Evolutionary conservation across 495 filamentous ascomycete genomes (phyloP), one percentile per base, ranked within the genome.

Genomic region (Talaromyces borbonicus): DNA sequence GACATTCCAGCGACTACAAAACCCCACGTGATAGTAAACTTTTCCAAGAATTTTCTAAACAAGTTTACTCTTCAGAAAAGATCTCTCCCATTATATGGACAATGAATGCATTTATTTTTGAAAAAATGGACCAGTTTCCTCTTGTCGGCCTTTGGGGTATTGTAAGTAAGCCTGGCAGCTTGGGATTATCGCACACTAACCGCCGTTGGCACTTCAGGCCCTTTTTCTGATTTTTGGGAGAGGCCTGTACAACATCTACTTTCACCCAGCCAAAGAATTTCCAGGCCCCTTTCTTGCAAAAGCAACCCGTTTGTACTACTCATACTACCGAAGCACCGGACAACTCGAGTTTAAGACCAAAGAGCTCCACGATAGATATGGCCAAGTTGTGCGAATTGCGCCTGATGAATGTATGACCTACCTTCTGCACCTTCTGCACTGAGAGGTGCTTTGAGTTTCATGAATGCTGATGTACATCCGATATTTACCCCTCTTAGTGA

Each of bases 241-340:
- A 12, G 26, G 26, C 5, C 26, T 38, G 19, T 38, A 38, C 35
- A 16, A 22, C n/a, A 38, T 68, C 18, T 64, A 60, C 30, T 52
- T 61, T 27, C 57, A 67, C 46, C 69, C 69, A 12, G 52, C 72
- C 0, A 47, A 57, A n/a, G 52, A 54, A 4, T 68, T 74, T 19
- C 74, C 74, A 4, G 74, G 72, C 0, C 69, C 71, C 0, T 69
- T 60, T 52, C 55, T 75, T 3, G 68, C 72, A 38, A 38, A 38
- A 14, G 26, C 26, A 29, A 29, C 26, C 5, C 26, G 26, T 29
- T 12, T 29, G 12, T 29, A 29, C 26, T 29, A 29, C 26, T 29
- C 26, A 29, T 29, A 29, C 26, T 29, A 29, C 26, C 26, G 26
- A 29, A 29, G 26, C 26, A 75, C 67, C 16, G 68, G 62, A n/a